Evolutionary conservation across 441 rosid species (phyloP), one percentile per base, ranked within the genome.

Genomic region (Corymbia calophylla): DNA sequence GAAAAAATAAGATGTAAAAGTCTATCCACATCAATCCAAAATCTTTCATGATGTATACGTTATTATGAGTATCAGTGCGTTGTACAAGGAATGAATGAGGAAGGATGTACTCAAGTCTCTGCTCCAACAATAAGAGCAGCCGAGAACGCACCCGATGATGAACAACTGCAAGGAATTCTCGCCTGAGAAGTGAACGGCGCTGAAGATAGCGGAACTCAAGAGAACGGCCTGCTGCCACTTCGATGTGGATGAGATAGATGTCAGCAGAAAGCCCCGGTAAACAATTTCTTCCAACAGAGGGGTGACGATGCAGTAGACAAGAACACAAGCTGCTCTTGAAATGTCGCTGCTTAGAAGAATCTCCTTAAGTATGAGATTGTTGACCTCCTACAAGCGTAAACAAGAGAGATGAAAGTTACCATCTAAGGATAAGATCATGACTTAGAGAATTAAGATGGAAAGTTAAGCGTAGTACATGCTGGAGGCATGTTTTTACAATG

Each of bases 191-290:
- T 97, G 99, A 87, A 96, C 95, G 32, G 94, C 96, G 60, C 97
- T 94, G 81, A 97, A 97, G 81, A 95, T 91, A 82, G 93, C 93
- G 23, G 98, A 94, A 89, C 98, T 97, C 4, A 95, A 81, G 80
- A 94, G 73, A 80, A 95, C 89, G 8, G 97, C 97, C n/a, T 91
- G 92, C 90, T 93, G 90, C 99, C 98, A 95, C 87, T 93, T 95
- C 95, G 93, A 94, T 23, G 85, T 92, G 8, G 95, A 92, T 44
- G 96, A 92, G 31, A 97, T 95, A 16, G 97, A 94, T 49, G 92
- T 93, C 93, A 97, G 84, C 18, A 96, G 93, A 91, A 96, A 97
- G 8, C 98, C 96, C 93, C 99, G 94, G 94, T 96, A 97, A 86
- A 97, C 92, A 13, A 91, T 90, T 94, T 97, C 99, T 90, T 97